phyloP scores from a whole-genome alignment of 495 filamentous ascomycete species.

The Thozetella sp. region DNA sequence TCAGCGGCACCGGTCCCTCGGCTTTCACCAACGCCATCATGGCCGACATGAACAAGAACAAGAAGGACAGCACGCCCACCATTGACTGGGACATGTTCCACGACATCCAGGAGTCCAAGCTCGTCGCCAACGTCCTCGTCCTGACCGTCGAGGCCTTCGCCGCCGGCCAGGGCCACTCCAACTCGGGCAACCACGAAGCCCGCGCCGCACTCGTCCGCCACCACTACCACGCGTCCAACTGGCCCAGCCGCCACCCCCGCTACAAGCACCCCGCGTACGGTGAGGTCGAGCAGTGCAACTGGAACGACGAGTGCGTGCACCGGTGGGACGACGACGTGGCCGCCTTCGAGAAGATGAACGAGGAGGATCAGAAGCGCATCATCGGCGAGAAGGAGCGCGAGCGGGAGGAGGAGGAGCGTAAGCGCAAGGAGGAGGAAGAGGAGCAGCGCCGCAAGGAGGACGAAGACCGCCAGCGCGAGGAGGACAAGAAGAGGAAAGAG shows the following conservation, averaged over 20 bases:
- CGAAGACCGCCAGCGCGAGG: constrained; percentile 3
- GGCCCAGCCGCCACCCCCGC: constrained; percentile 60
- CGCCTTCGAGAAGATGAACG: constrained; percentile 43
- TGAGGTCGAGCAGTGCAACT: constrained; percentile 66
- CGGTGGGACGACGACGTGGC: constrained; percentile 58
- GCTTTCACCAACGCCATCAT: constrained; percentile 65
- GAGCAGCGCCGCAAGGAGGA: constrained; percentile 28
- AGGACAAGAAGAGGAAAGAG: constrained; percentile 16
- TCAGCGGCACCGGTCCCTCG: constrained; percentile 66
- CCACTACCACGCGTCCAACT: constrained; percentile 66
- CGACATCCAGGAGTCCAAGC: constrained; percentile 56
- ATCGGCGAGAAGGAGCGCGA: constrained; percentile 40
- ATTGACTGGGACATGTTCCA: constrained; percentile 61
- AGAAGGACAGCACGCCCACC: constrained; percentile 14
- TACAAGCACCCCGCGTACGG: constrained; percentile 62
- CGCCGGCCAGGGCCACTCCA: constrained; percentile 65
- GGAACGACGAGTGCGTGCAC: constrained; percentile 58
- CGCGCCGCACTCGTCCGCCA: constrained; percentile 60
- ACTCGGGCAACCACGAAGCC: constrained; percentile 63
- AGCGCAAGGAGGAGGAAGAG: constrained; percentile 18
- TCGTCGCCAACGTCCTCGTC: constrained; percentile 58
- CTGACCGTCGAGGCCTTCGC: constrained; percentile 66
- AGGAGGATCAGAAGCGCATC: constrained; percentile 48
- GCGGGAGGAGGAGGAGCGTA: constrained; percentile 21
- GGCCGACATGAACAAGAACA: constrained; percentile 52